Evolutionary conservation across 331 rosid species (phyloP).

Genomic region (Quercus tomentella): DNA sequence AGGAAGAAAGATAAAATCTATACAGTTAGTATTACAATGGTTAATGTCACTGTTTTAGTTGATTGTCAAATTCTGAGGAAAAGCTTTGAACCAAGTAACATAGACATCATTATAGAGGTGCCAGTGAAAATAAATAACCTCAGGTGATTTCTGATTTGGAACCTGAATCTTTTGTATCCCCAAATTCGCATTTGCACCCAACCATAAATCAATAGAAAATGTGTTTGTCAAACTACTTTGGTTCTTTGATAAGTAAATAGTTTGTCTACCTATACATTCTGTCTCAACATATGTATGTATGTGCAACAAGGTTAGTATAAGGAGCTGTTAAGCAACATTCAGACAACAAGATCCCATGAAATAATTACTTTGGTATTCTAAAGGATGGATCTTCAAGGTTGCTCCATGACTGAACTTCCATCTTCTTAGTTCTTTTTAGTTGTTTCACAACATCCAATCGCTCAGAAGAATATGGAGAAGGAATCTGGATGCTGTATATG

Average conservation of each 20-base stretch:
- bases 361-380: constrained; percentile 8
- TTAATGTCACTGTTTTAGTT: not conserved
- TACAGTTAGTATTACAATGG: not conserved
- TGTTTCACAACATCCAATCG: constrained; percentile 62
- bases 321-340: not conserved
- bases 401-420: constrained; percentile 35
- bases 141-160: too few relatives aligned
- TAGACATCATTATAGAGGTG: too few relatives aligned
- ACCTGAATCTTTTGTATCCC: too few relatives aligned
- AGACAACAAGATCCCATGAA: not conserved
- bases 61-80: not conserved
- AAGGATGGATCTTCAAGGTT: constrained; percentile 43
- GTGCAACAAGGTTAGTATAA: not conserved
- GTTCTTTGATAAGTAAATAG: too few relatives aligned
- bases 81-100: not conserved
- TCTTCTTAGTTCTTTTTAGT: constrained; percentile 52
- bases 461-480: constrained; percentile 61
- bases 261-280: too few relatives aligned
- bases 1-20: not conserved
- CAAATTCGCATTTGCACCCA: too few relatives aligned
- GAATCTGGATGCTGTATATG: constrained; percentile 39
- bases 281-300: too few relatives aligned
- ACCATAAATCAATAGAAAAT: too few relatives aligned
- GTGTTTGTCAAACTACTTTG: too few relatives aligned
- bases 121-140: too few relatives aligned